Conservation (phyloP, 345 rosid genomes). For the Rubroshorea leprosula region DNA sequence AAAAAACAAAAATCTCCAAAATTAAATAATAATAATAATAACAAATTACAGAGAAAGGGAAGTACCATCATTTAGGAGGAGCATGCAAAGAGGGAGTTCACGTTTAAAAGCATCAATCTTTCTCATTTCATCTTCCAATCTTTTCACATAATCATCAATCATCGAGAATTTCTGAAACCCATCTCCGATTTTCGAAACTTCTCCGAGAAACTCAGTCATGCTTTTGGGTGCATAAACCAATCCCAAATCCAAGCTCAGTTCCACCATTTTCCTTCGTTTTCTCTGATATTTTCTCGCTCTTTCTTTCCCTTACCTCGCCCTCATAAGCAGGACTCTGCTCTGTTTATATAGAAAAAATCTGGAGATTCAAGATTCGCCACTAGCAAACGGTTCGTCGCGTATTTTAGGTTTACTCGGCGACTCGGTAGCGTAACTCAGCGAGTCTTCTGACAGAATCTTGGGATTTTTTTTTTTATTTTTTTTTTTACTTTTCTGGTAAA, state of each 20-base stretch:
- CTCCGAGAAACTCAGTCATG: slow-evolving; percentile 38
- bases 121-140: slow-evolving; percentile 58
- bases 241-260: slow-evolving; percentile 55
- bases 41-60: not conserved
- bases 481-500: not conserved
- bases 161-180: slow-evolving; percentile 31
- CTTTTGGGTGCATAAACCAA: slow-evolving; percentile 42
- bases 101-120: slow-evolving; percentile 73
- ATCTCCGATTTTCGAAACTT: slow-evolving; percentile 37
- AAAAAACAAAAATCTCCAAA: slow-evolving; percentile 11
- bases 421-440: not conserved
- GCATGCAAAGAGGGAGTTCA: slow-evolving; percentile 76
- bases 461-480: too few species aligned
- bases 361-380: slow-evolving; percentile 44
- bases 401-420: slow-evolving; percentile 13
- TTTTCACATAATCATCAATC: slow-evolving; percentile 41
- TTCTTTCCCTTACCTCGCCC: slow-evolving; percentile 13
- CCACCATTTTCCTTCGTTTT: slow-evolving; percentile 29
- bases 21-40: not conserved
- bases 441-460: too few species aligned
- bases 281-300: not conserved
- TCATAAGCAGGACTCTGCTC: slow-evolving; percentile 14
- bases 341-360: slow-evolving; percentile 21
- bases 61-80: slow-evolving; percentile 60
- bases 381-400: slow-evolving; percentile 31